Percentiles rank a stretch among this genome's conserved stretches.
Conservation (phyloP, 306 rosid species). For the Ziziphus jujuba region DNA sequence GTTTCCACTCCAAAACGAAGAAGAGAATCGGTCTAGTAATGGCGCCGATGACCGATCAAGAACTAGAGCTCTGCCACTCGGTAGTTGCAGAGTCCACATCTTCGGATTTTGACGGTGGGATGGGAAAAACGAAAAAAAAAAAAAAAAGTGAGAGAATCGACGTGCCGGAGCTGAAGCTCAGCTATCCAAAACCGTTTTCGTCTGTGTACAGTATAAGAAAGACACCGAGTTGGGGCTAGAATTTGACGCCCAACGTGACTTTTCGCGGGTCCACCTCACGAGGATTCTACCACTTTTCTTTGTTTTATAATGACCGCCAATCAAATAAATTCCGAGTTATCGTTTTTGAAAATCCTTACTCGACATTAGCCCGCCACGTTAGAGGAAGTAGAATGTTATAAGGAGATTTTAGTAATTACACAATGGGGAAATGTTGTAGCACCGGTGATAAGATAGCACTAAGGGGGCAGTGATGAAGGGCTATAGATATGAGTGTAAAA, state of each 20-base stretch:
- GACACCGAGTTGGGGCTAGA: slow-evolving; percentile 26
- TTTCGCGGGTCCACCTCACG: neutral
- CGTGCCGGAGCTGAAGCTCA: neutral
- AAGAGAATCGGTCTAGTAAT: slow-evolving; percentile 12
- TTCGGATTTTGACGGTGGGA: neutral
- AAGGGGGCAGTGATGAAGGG: too few species aligned
- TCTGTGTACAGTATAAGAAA: slow-evolving; percentile 8
- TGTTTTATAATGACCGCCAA: neutral
- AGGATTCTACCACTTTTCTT: neutral
- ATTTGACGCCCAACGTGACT: neutral
- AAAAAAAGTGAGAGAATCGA: too few species aligned
- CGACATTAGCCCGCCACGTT: neutral
- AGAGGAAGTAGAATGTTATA: neutral
- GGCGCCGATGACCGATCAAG: slow-evolving; percentile 25
- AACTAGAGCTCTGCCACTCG: slow-evolving; percentile 26
- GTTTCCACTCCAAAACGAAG: slow-evolving; percentile 45
- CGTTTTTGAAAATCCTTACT: too few species aligned
- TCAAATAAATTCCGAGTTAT: neutral
- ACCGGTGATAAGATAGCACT: too few species aligned
- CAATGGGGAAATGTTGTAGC: too few species aligned
- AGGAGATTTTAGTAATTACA: neutral
- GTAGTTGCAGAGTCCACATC: slow-evolving; percentile 59
- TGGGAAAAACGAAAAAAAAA: neutral
- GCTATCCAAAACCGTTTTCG: neutral
- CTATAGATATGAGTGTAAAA: too few species aligned